Conservation (phyloP, 345 rosid species). For the Ceriops tagal region DNA sequence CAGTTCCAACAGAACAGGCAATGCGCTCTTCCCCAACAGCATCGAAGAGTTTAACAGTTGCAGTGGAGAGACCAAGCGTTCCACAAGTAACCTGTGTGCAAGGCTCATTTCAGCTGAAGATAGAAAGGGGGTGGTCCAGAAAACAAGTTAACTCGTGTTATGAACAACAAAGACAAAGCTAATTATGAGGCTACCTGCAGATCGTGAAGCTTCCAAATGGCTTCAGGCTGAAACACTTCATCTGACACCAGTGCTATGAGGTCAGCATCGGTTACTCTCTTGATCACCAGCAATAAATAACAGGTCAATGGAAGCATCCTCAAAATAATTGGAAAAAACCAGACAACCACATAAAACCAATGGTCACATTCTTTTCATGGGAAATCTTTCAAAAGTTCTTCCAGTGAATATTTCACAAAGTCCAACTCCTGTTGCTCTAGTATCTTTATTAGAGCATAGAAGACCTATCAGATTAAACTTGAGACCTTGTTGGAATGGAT, state of each 20-base stretch:
- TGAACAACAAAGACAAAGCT: not conserved
- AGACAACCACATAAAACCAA: not conserved
- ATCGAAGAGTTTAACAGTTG: constrained; percentile 75
- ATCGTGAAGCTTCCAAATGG: constrained; percentile 76
- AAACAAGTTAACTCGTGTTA: not conserved
- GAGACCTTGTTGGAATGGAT: too few relatives aligned
- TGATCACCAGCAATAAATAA: constrained; percentile 22
- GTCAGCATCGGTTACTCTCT: constrained; percentile 93
- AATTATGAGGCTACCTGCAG: constrained; percentile 55
- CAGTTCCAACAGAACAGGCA: constrained; percentile 85
- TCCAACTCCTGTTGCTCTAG: too few relatives aligned
- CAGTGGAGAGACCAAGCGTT: constrained; percentile 86
- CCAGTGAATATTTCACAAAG: not conserved
- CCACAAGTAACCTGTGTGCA: constrained; percentile 79
- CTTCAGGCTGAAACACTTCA: constrained; percentile 90
- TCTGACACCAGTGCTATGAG: constrained; percentile 87
- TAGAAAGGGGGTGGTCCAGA: not conserved
- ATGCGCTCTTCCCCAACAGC: constrained; percentile 64
- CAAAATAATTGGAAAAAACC: not conserved
- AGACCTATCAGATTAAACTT: too few relatives aligned
- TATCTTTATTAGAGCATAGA: too few relatives aligned
- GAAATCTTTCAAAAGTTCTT: not conserved
- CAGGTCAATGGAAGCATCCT: constrained; percentile 14
- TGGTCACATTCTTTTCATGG: not conserved
- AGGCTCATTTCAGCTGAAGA: constrained; percentile 5